Evolutionary conservation across 441 rosid species (phyloP).

Genomic region (Melastoma candidum): DNA sequence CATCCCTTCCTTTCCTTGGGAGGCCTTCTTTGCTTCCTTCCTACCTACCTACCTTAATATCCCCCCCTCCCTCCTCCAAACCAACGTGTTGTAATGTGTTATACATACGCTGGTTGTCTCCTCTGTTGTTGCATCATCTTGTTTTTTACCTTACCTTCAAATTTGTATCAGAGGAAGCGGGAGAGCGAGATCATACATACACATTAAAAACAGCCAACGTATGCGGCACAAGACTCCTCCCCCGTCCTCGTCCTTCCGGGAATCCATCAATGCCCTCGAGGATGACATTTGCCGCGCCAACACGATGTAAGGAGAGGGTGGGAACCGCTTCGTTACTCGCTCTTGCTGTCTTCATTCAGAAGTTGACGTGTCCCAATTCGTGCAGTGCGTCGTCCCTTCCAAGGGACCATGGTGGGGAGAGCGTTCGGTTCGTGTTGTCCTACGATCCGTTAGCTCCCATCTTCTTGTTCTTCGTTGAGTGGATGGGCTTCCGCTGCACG

Average conservation of each 20-base stretch:
- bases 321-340: background rate
- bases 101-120: no score
- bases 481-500: slow-evolving; percentile 61
- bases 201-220: slow-evolving; percentile 9
- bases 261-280: slow-evolving; percentile 65
- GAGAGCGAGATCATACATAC: background rate
- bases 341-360: background rate
- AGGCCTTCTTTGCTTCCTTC: slow-evolving; percentile 11
- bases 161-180: slow-evolving; percentile 7
- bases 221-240: slow-evolving; percentile 46
- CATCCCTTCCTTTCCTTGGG: slow-evolving; percentile 45
- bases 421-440: slow-evolving; percentile 50
- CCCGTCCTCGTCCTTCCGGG: slow-evolving; percentile 40
- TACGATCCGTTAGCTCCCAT: slow-evolving; percentile 56
- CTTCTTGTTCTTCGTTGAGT: slow-evolving; percentile 44
- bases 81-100: no score
- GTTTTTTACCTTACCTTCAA: background rate
- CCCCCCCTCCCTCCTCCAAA: no score
- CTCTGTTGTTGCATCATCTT: background rate
- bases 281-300: slow-evolving; percentile 76
- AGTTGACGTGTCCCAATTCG: background rate
- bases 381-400: slow-evolving; percentile 62
- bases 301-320: slow-evolving; percentile 33
- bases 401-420: slow-evolving; percentile 39
- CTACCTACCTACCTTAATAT: no score